Evolutionary conservation across 164 flowering plant species (phyloP).

Genomic region (Nelumbo lutea): DNA sequence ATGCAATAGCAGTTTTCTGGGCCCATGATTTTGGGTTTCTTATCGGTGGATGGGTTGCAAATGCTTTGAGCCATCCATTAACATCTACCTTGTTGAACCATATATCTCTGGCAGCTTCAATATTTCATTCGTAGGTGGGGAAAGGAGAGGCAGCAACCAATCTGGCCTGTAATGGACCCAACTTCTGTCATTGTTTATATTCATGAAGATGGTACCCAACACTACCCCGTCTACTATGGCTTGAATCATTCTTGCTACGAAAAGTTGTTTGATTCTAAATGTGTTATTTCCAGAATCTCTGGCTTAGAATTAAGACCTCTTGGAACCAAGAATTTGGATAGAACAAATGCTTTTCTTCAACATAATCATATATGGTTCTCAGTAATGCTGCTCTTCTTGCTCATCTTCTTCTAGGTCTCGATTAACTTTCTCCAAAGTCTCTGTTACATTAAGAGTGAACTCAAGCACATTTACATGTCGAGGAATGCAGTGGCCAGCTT

Average conservation of each 20-base stretch:
- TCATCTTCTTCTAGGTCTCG: conserved; percentile 8
- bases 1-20: conserved; percentile 21
- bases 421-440: conserved; percentile 22
- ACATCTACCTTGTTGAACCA: conserved; percentile 91
- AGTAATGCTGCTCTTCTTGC: not conserved
- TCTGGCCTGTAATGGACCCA: conserved; percentile 43
- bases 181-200: conserved; percentile 27
- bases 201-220: conserved; percentile 71
- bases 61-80: conserved; percentile 82
- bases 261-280: conserved; percentile 78
- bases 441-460: conserved; percentile 60
- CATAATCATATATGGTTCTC: not conserved
- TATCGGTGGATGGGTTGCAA: conserved; percentile 77
- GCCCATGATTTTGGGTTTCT: conserved; percentile 36
- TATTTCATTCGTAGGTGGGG: conserved; percentile 29
- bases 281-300: conserved; percentile 72
- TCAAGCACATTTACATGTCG: conserved; percentile 80
- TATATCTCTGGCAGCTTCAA: conserved; percentile 50
- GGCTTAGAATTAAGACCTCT: conserved; percentile 61
- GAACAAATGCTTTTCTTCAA: conserved; percentile 13
- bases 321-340: conserved; percentile 41
- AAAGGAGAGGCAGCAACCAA: conserved; percentile 53
- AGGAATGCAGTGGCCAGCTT: conserved; percentile 59
- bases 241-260: conserved; percentile 61
- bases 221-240: conserved; percentile 39